Conservation (phyloP, 495 filamentous ascomycete species). For the Parathielavia appendiculata region DNA sequence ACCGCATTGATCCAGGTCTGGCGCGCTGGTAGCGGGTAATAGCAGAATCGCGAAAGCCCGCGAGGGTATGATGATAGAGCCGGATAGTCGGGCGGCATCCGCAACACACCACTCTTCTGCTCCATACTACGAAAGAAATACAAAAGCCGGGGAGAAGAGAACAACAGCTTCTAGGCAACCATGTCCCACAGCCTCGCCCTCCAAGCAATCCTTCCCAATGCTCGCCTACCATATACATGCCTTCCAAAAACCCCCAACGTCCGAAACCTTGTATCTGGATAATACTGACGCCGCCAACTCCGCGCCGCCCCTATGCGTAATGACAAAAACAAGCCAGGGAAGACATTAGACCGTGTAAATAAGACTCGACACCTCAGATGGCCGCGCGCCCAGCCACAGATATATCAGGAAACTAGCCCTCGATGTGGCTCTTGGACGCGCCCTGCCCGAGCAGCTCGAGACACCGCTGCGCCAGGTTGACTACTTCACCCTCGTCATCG, state of each 20-base stretch:
- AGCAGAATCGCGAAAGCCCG: slow-evolving; percentile 7
- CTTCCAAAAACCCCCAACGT: slow-evolving; percentile 10
- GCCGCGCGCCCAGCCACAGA: neutral
- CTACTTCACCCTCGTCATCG: slow-evolving; percentile 84
- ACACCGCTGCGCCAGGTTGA: slow-evolving; percentile 83
- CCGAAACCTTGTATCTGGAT: slow-evolving; percentile 27
- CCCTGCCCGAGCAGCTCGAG: slow-evolving; percentile 74
- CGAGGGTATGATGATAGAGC: slow-evolving; percentile 12
- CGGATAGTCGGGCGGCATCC: slow-evolving; percentile 1
- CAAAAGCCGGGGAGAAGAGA: slow-evolving; percentile 4
- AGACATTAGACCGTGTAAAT: slow-evolving; percentile 12
- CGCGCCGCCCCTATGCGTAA: slow-evolving; percentile 34
- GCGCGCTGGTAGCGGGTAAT: slow-evolving; percentile 3
- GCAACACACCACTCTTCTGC: slow-evolving; percentile 7
- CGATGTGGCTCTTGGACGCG: slow-evolving; percentile 50
- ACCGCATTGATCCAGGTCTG: neutral
- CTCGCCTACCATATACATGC: slow-evolving; percentile 20
- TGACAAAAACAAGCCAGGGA: slow-evolving; percentile 27
- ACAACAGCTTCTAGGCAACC: neutral
- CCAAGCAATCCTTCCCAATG: slow-evolving; percentile 15
- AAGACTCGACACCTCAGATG: neutral
- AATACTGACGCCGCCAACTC: slow-evolving; percentile 42
- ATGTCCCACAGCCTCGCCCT: neutral
- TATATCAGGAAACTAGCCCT: slow-evolving; percentile 34
- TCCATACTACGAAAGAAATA: slow-evolving; percentile 26